These are phyloP conservation scores for Ziziphus jujuba DNA, from an alignment of 306 rosid genomes.

Conservation along the genomic window DNA sequence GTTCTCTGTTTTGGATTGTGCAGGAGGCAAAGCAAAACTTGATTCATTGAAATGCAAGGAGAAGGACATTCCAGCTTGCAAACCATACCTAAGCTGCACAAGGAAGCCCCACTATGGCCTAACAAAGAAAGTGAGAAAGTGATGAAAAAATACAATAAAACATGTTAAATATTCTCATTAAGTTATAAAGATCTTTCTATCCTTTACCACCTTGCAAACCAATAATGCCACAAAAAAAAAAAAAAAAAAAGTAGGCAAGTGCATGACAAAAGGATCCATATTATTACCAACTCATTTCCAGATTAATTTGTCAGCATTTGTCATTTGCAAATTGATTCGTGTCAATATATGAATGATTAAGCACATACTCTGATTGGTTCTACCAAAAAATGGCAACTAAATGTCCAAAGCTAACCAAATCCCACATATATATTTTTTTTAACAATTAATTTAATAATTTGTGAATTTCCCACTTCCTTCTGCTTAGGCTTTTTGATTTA, in stretches of 20 bases:
- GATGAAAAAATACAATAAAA: conserved; percentile 24
- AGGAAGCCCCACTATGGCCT: conserved; percentile 33
- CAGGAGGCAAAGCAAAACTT: not conserved
- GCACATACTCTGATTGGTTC: conserved; percentile 28
- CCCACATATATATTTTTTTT: not conserved
- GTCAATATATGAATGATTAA: conserved; percentile 22
- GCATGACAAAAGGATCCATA: conserved; percentile 33
- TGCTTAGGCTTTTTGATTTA: conserved; percentile 39
- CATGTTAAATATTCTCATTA: too few species aligned
- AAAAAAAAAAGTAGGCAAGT: conserved; percentile 23
- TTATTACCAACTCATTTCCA: conserved; percentile 59
- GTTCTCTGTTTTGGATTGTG: too few species aligned
- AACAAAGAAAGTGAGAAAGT: conserved; percentile 15
- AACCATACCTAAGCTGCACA: conserved; percentile 31
- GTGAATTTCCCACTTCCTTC: conserved; percentile 40
- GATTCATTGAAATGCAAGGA: conserved; percentile 14
- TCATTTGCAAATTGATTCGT: conserved; percentile 18
- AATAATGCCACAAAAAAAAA: too few species aligned
- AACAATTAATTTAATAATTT: conserved; percentile 12
- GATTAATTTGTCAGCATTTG: conserved; percentile 55
- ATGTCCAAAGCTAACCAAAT: conserved; percentile 26
- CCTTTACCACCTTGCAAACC: conserved; percentile 29
- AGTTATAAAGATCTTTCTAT: conserved; percentile 30
- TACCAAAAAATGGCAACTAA: conserved; percentile 19
- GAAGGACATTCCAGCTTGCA: conserved; percentile 46